Conservation (phyloP, 257 asterid genomes). For the Thymus mandschuricus region DNA sequence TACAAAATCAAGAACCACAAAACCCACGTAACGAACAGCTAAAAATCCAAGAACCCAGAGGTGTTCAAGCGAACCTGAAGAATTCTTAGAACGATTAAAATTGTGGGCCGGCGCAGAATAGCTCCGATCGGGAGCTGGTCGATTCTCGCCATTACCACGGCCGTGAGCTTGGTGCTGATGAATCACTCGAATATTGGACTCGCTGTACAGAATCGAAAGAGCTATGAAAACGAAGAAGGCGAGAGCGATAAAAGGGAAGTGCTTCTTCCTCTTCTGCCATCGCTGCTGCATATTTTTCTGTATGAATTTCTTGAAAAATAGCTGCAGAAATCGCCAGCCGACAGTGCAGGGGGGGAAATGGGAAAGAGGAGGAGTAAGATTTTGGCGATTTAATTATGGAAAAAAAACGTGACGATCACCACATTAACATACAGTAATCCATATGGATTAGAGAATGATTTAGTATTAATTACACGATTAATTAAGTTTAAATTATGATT, state of each 20-base stretch:
- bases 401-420: not conserved
- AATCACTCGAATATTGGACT: constrained; percentile 55
- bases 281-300: constrained; percentile 56
- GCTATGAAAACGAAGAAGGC: constrained; percentile 55
- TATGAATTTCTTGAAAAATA: constrained; percentile 20
- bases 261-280: constrained; percentile 65
- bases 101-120: constrained; percentile 38
- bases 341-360: not conserved
- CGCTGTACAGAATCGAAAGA: constrained; percentile 59
- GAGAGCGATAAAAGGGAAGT: constrained; percentile 62
- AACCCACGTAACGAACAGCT: too few relatives aligned
- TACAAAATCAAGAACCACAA: too few relatives aligned
- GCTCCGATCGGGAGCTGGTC: constrained; percentile 29
- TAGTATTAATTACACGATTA: not conserved
- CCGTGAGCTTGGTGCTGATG: constrained; percentile 36
- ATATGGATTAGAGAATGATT: not conserved
- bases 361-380: constrained; percentile 12
- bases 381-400: constrained; percentile 2
- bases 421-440: not conserved
- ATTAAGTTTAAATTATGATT: not conserved
- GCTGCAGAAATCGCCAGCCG: too few relatives aligned
- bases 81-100: constrained; percentile 38
- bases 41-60: not conserved
- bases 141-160: constrained; percentile 18
- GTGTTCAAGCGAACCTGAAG: constrained; percentile 42